Conservation (phyloP, 129 eudicot genomes). For the Rutidosis leptorrhynchoides region DNA sequence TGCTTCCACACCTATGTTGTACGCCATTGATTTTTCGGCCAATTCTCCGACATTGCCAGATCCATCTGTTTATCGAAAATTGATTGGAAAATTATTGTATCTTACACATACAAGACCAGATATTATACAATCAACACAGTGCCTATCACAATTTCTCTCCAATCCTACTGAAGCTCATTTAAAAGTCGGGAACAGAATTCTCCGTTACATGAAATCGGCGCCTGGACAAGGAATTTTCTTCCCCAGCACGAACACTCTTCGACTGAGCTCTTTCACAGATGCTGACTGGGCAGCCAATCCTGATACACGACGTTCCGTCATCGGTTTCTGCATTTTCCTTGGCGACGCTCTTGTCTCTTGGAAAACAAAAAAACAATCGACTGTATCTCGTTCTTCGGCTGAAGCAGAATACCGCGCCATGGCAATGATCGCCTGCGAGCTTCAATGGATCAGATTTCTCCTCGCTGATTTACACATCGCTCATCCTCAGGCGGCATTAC, state of each 20-base stretch:
- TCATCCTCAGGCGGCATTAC: not conserved
- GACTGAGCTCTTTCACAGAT: not conserved
- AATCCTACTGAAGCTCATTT: not conserved
- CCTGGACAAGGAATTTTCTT: not conserved
- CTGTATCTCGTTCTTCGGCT: not conserved
- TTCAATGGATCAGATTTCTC: not conserved
- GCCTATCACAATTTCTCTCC: not conserved
- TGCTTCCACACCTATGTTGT: not conserved
- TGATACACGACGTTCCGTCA: not conserved
- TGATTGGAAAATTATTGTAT: not conserved
- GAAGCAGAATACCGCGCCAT: not conserved
- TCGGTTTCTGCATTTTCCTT: not conserved
- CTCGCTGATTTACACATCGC: not conserved
- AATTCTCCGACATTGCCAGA: not conserved
- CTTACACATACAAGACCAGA: not conserved
- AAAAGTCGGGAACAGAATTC: not conserved
- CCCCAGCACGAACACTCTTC: not conserved
- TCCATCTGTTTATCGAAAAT: not conserved
- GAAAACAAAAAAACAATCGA: too few relatives aligned
- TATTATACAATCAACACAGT: not conserved
- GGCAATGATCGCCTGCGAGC: not conserved
- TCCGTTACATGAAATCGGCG: not conserved
- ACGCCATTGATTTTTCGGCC: not conserved
- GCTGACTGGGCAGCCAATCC: not conserved
- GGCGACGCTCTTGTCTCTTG: not conserved